Percentiles rank a stretch among this genome's conserved stretches.
Evolutionary conservation across 495 filamentous ascomycete genomes (phyloP).

Genomic region (Monascus purpureus): DNA sequence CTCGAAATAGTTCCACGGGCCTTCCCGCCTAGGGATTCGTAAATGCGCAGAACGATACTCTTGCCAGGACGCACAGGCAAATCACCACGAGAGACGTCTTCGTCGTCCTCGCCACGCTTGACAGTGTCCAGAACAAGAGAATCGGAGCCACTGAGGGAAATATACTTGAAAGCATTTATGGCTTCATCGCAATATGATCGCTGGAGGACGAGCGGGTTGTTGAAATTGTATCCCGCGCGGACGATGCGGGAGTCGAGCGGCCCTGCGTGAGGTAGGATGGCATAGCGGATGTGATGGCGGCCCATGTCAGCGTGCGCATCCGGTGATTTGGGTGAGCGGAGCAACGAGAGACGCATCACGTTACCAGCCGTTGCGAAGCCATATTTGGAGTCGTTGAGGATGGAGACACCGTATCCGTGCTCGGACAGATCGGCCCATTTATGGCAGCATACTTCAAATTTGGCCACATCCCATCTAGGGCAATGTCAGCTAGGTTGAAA

Average conservation of each 20-base stretch:
- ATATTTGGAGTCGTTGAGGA: slow-evolving; percentile 94
- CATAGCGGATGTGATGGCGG: slow-evolving; percentile 75
- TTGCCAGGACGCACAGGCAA: slow-evolving; percentile 52
- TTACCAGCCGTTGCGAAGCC: slow-evolving; percentile 89
- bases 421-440: slow-evolving; percentile 96
- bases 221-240: slow-evolving; percentile 78
- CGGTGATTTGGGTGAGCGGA: slow-evolving; percentile 89
- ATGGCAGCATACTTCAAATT: slow-evolving; percentile 97
- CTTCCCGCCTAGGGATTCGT: slow-evolving; percentile 82
- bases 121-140: slow-evolving; percentile 68
- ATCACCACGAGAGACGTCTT: slow-evolving; percentile 65
- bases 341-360: slow-evolving; percentile 79
- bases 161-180: slow-evolving; percentile 25
- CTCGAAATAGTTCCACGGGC: slow-evolving; percentile 52
- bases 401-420: slow-evolving; percentile 77
- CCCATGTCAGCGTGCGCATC: slow-evolving; percentile 97
- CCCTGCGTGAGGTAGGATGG: slow-evolving; percentile 75
- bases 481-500: slow-evolving; percentile 2
- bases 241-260: slow-evolving; percentile 57
- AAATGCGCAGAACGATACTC: slow-evolving; percentile 72
- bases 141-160: slow-evolving; percentile 41
- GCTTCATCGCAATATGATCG: slow-evolving; percentile 2
- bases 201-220: slow-evolving; percentile 56
- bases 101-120: slow-evolving; percentile 92
- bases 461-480: slow-evolving; percentile 89